phyloP scores from a whole-genome alignment of 371 early-diverging fungal species.

The Syncephalastrum racemosum region DNA sequence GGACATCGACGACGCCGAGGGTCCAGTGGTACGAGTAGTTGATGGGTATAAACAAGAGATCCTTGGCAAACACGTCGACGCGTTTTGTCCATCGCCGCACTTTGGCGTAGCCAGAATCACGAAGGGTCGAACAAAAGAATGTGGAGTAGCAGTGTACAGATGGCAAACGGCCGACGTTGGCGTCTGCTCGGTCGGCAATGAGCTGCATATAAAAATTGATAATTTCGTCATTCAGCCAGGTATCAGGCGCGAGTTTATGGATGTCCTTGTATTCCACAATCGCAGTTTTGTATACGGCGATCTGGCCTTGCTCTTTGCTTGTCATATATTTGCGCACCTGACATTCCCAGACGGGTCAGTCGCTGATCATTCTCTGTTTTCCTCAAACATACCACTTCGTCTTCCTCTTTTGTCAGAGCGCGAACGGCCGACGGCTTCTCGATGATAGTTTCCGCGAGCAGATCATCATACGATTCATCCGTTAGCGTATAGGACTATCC shows the following conservation, averaged over 20 bases:
- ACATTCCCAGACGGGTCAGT: background rate
- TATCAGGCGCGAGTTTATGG: conserved; percentile 64
- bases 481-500: background rate
- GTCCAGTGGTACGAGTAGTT: conserved; percentile 92
- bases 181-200: conserved; percentile 63
- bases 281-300: conserved; percentile 62
- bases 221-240: conserved; percentile 94
- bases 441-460: conserved; percentile 11
- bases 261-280: conserved; percentile 63
- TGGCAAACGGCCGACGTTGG: conserved; percentile 36
- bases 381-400: conserved; percentile 21
- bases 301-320: conserved; percentile 29
- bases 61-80: conserved; percentile 79
- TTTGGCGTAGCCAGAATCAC: conserved; percentile 68
- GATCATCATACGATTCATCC: conserved; percentile 12
- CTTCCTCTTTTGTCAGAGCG: conserved; percentile 37
- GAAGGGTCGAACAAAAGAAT: conserved; percentile 80
- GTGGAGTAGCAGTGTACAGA: conserved; percentile 84
- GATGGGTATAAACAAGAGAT: conserved; percentile 85
- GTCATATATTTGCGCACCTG: conserved; percentile 36
- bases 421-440: conserved; percentile 18
- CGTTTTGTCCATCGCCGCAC: conserved; percentile 86
- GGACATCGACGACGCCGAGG: conserved; percentile 77
- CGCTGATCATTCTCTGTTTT: too few relatives aligned
- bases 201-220: conserved; percentile 90